Evolutionary conservation across 2,329 filamentous ascomycete genomes (phyloP).

Genomic region (Aspergillus nomiae): DNA sequence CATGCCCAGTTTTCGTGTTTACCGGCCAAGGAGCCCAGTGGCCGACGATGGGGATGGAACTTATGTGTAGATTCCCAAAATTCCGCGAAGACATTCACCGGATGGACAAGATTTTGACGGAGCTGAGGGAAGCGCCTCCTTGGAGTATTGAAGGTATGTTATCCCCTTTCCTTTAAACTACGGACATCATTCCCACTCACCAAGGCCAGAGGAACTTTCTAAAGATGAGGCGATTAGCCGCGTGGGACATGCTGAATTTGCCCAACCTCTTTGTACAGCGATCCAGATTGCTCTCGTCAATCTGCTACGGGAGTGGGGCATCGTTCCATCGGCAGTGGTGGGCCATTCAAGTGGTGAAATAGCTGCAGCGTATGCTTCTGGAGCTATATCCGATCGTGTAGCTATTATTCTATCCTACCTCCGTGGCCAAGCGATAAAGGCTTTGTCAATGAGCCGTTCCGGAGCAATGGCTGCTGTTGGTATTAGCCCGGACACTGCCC

Average conservation of each 20-base stretch:
- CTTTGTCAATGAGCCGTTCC: neutral
- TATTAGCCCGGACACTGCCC: conserved; percentile 13
- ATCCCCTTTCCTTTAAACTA: neutral
- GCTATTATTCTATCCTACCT: conserved; percentile 27
- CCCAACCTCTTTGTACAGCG: conserved; percentile 36
- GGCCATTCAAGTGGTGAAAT: conserved; percentile 43
- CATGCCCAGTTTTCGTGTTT: conserved; percentile 29
- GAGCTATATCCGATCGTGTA: conserved; percentile 18
- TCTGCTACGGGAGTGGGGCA: conserved; percentile 26
- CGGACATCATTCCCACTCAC: neutral
- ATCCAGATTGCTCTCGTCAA: conserved; percentile 38
- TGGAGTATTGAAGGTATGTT: conserved; percentile 15
- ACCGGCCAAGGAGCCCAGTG: conserved; percentile 43
- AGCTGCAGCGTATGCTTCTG: conserved; percentile 36
- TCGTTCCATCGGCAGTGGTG: conserved; percentile 27
- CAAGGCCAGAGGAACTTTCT: conserved; percentile 11
- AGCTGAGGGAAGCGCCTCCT: neutral
- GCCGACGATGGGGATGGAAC: conserved; percentile 32
- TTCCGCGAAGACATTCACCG: conserved; percentile 21
- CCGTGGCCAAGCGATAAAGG: conserved; percentile 18
- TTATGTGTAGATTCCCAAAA: conserved; percentile 22
- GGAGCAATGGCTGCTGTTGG: conserved; percentile 30
- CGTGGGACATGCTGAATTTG: conserved; percentile 27
- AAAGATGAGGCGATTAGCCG: conserved; percentile 3
- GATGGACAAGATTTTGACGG: conserved; percentile 19